Percentiles rank a stretch among this genome's conserved stretches.
Evolutionary conservation across 169 alveolate species (phyloP).

Genomic region (Plasmodium ovale): DNA sequence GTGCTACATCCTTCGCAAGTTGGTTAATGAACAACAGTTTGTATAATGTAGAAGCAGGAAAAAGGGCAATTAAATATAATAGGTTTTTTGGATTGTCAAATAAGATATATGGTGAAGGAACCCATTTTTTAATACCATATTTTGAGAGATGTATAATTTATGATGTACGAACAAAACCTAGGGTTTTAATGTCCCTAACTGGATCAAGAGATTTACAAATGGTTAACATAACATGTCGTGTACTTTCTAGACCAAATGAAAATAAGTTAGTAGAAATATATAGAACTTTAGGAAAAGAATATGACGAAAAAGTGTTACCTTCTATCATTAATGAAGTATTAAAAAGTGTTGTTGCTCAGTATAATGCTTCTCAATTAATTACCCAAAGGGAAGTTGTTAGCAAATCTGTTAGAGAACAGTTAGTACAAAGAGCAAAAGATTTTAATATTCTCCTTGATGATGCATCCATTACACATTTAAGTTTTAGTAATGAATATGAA

Average conservation of each 20-base stretch:
- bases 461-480: slow-evolving; percentile 94
- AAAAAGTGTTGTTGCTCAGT: slow-evolving; percentile 97
- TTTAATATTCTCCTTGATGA: slow-evolving; percentile 96
- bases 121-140: slow-evolving; percentile 96
- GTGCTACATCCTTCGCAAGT: slow-evolving; percentile 69
- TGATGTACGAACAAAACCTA: slow-evolving; percentile 95
- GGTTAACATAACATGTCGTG: slow-evolving; percentile 92
- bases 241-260: slow-evolving; percentile 93
- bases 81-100: slow-evolving; percentile 87
- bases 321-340: slow-evolving; percentile 97
- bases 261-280: slow-evolving; percentile 90
- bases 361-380: slow-evolving; percentile 96
- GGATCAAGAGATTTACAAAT: slow-evolving; percentile 92
- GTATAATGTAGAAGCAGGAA: slow-evolving; percentile 95
- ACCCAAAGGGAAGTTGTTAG: slow-evolving; percentile 96
- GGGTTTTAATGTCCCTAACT: slow-evolving; percentile 92
- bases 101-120: slow-evolving; percentile 94
- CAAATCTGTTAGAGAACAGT: slow-evolving; percentile 91
- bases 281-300: slow-evolving; percentile 92
- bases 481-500: slow-evolving; percentile 93
- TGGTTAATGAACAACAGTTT: slow-evolving; percentile 78
- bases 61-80: slow-evolving; percentile 93
- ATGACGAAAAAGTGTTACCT: slow-evolving; percentile 97
- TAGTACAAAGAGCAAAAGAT: slow-evolving; percentile 95
- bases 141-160: slow-evolving; percentile 96